Base-by-base conservation (phyloP, 805 yeast species). In the Candida schatavii region DNA sequence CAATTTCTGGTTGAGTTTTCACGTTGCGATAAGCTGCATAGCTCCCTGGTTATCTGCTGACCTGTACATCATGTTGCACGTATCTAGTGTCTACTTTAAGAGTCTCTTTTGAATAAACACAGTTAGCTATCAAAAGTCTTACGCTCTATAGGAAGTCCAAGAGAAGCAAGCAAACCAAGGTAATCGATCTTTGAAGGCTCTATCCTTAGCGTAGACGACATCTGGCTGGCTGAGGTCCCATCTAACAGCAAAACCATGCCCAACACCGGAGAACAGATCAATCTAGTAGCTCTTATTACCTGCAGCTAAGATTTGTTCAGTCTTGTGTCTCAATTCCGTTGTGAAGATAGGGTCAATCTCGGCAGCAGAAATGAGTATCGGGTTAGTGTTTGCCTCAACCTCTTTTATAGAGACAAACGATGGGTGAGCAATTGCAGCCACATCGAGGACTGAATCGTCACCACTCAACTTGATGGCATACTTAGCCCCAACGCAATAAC, bases 381-480 rank as follows among this genome's bases (percentile, higher is more conserved):
- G 95, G 48, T 72, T 77, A 0, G 48, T 34, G 50, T 88, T 57
- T 1, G 66, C 74, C 38, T 68, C 76, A 36, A 85, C 67, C 51
- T 81, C 90, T 28, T 78, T 86, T 17, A 70, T 68, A 11, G 71
- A 47, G n/a, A 83, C 79, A 43, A 80, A 69, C 3, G 90, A 80
- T 3, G 96, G 96, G 62, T 88, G 96, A 3, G 90, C 90, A 48
- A 79, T 59, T 6, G 89, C 91, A 52, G 77, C 86, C 11, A 72
- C 85, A 46, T 77, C 76, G 28, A 77, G 73, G 5, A 53, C 33
- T 20, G 75, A 75, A 21, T 41, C 49, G 22, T 55, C 52, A 3
- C 58, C 51, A 35, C 64, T 43, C 9, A 68, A 53, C 25, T 45
- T 48, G 14, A 72, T 46, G 52, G 67, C 55, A 39, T 37, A 57